Base-by-base conservation (phyloP, 345 rosid species). In the Triadica sebifera region DNA sequence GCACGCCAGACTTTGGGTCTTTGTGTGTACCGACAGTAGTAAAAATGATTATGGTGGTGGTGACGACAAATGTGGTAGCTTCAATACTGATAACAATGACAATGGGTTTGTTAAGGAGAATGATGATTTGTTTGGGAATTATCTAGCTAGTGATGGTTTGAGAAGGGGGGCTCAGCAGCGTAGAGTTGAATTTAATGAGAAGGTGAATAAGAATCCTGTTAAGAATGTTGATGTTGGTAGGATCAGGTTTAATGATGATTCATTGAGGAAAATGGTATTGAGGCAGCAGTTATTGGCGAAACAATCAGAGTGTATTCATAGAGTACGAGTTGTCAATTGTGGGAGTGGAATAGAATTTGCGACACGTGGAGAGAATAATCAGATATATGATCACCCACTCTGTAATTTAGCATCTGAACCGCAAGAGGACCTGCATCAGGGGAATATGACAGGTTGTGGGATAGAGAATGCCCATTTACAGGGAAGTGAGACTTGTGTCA, bases 1-100 rank as follows among this genome's bases (percentile, higher is more conserved):
- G 64, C 74, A 25, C 20, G 39, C 68, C 4, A 70, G 83, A 74
- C 81, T 82, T 72, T 74, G 83, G 81, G 4, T 82, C 6, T 82
- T 73, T 61, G 76, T 79, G 5, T 56, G 74, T 17, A 63, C 29
- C 12, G 55, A 66, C 20, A 41, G 37, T 46, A 25, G 34, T 64
- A 62, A 59, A 1, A 12, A 45, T 56, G 12, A 63, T 29, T 1
- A 29, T 29, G 34, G 34, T 29, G 34, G 34, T 29, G 34, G 34
- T 29, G 34, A 29, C 34, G 34, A 29, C 34, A 29, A 1, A 29
- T 1, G 2, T 29, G 34, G 34, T 2, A 29, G 34, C 34, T 29
- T 29, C 34, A 29, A 29, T 17, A 13, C 19, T 52, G n/a, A 19
- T 65, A 52, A 24, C 63, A n/a, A 6, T 49, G 61, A 4, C 3